Percentiles rank a stretch among this genome's conserved stretches.
Conservation (phyloP, 257 asterid species). For the Nicotiana knightiana region DNA sequence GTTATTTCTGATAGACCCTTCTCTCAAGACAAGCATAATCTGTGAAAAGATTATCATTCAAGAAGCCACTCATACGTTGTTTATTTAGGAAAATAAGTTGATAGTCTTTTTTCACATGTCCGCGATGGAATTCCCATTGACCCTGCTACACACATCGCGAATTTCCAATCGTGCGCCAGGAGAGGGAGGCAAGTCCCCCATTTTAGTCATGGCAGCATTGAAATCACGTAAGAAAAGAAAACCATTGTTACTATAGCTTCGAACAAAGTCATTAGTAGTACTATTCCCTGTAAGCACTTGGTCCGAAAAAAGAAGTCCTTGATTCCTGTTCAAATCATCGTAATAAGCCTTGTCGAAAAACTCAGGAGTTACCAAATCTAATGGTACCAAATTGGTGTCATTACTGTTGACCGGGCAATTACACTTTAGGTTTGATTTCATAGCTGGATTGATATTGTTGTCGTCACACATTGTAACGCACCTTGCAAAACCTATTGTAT, state of each 20-base stretch:
- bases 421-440: neutral
- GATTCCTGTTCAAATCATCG: neutral
- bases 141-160: slow-evolving; percentile 6
- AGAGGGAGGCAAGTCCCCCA: slow-evolving; percentile 13
- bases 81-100: too few relatives aligned
- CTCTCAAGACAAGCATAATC: too few relatives aligned
- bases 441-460: neutral
- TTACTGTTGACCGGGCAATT: neutral
- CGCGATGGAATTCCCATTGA: neutral
- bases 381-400: neutral
- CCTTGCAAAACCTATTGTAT: neutral
- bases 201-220: slow-evolving; percentile 6
- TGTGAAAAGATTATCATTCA: too few relatives aligned
- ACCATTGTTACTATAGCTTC: neutral
- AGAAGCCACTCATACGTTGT: too few relatives aligned
- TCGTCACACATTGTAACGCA: neutral
- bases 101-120: neutral
- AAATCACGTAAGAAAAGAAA: neutral
- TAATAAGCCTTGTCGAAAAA: neutral
- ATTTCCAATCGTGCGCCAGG: neutral
- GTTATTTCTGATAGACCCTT: too few relatives aligned
- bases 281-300: neutral
- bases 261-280: neutral
- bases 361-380: neutral
- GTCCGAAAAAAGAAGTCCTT: slow-evolving; percentile 9